Conservation (phyloP, 2,329 filamentous ascomycete species). For the Emergomyces orientalis region DNA sequence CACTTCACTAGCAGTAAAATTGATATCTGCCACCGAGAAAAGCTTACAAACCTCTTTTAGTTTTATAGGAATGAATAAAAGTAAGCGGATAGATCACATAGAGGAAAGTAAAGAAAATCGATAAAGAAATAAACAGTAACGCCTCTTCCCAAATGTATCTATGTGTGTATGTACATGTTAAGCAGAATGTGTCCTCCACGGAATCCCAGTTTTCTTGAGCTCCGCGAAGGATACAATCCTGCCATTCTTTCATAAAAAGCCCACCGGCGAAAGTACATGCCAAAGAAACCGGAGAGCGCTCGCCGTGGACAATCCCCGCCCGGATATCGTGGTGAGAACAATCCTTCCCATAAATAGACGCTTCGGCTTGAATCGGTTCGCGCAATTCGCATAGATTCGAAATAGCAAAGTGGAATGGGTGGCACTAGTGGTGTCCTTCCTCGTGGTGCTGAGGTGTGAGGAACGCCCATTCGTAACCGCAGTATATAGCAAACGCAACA, state of each 20-base stretch:
- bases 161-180: slow-evolving; percentile 8
- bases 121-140: slow-evolving; percentile 1
- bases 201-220: not conserved
- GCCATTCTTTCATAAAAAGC: not conserved
- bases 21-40: not conserved
- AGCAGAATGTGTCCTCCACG: not conserved
- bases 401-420: not conserved
- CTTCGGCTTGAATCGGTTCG: not conserved
- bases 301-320: not conserved
- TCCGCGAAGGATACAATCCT: not conserved
- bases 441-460: slow-evolving; percentile 58
- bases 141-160: slow-evolving; percentile 2
- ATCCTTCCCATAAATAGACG: not conserved
- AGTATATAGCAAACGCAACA: slow-evolving; percentile 83
- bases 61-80: not conserved
- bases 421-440: slow-evolving; percentile 48
- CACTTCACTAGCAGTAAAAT: not conserved
- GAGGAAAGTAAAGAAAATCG: not conserved
- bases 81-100: not conserved
- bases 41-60: not conserved
- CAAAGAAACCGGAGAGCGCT: not conserved
- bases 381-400: not conserved
- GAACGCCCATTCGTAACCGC: slow-evolving; percentile 82
- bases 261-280: not conserved
- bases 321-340: not conserved